These are phyloP conservation scores for Candida rishiriensis DNA, from an alignment of 805 yeast genomes.

Conservation along the genomic window DNA sequence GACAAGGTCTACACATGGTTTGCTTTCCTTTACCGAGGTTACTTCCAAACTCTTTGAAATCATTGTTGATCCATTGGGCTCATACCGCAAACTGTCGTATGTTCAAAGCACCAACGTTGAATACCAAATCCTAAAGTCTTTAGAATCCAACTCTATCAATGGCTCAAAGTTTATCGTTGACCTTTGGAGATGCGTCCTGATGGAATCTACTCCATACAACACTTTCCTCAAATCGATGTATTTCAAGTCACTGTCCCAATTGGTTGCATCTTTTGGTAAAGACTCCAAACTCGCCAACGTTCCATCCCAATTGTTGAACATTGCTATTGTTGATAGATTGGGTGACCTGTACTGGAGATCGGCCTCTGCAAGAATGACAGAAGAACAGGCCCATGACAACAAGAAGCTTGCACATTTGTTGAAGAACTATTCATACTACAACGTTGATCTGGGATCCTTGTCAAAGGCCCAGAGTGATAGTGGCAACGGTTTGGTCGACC, in stretches of 20 bases:
- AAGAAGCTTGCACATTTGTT: constrained; percentile 7
- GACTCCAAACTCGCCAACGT: constrained; percentile 2
- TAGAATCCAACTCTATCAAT: background rate
- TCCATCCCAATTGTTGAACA: constrained; percentile 5
- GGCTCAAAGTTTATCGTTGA: constrained; percentile 1
- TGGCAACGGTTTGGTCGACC: constrained; percentile 8
- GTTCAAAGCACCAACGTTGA: constrained; percentile 12
- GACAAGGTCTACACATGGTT: background rate
- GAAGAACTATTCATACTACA: constrained; percentile 9
- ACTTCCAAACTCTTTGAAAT: constrained; percentile 3
- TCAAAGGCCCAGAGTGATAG: constrained; percentile 1
- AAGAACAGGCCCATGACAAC: background rate
- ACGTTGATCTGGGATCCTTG: constrained; percentile 4
- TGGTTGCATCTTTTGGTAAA: constrained; percentile 1
- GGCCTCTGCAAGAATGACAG: constrained; percentile 2
- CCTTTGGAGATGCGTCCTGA: constrained; percentile 6
- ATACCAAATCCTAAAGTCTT: constrained; percentile 8
- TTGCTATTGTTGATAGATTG: constrained; percentile 11
- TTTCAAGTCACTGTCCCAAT: constrained; percentile 14
- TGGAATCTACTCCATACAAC: constrained; percentile 8
- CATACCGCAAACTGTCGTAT: constrained; percentile 8
- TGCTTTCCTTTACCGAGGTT: constrained; percentile 5
- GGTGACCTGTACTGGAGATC: constrained; percentile 18
- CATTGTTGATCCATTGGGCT: constrained; percentile 12
- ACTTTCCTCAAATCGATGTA: constrained; percentile 21